Conservation (phyloP, 495 filamentous ascomycete genomes). For the Hypoxylon trugodes region DNA sequence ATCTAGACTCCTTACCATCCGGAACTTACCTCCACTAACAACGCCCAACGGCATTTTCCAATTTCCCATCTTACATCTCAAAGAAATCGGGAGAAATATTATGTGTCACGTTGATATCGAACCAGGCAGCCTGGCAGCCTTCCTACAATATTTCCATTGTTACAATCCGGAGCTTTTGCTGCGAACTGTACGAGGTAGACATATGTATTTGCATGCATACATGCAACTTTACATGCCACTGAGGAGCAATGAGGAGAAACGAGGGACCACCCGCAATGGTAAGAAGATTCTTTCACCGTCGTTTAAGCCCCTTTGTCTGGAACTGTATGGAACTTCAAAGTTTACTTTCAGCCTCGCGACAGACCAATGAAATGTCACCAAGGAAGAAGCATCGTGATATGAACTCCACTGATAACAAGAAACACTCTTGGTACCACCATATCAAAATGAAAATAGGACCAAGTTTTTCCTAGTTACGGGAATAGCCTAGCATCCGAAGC, state of each 20-base stretch:
- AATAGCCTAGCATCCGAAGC: not conserved
- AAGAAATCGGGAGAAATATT: conserved; percentile 4
- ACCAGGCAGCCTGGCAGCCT: too few species aligned
- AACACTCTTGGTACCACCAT: not conserved
- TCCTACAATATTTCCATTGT: not conserved
- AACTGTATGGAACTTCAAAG: conserved; percentile 12
- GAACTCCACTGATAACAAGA: not conserved
- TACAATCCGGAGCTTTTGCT: conserved; percentile 37
- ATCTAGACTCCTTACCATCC: not conserved
- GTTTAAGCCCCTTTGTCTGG: conserved; percentile 18
- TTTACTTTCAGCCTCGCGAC: conserved; percentile 13
- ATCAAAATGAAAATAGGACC: too few species aligned
- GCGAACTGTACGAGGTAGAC: conserved; percentile 4
- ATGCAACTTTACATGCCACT: not conserved
- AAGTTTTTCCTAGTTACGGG: not conserved
- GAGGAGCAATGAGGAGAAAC: not conserved
- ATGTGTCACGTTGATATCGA: conserved; percentile 9
- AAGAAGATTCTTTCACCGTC: not conserved
- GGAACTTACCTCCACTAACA: conserved; percentile 26
- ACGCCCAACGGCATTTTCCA: too few species aligned
- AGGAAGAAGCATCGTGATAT: conserved; percentile 1
- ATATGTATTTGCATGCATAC: not conserved
- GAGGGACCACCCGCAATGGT: conserved; percentile 5
- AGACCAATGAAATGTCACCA: conserved; percentile 14
- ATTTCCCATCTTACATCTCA: not conserved